Evolutionary conservation across 768 basidiomycete species (phyloP).

Genomic region (Naematelia encephala): DNA sequence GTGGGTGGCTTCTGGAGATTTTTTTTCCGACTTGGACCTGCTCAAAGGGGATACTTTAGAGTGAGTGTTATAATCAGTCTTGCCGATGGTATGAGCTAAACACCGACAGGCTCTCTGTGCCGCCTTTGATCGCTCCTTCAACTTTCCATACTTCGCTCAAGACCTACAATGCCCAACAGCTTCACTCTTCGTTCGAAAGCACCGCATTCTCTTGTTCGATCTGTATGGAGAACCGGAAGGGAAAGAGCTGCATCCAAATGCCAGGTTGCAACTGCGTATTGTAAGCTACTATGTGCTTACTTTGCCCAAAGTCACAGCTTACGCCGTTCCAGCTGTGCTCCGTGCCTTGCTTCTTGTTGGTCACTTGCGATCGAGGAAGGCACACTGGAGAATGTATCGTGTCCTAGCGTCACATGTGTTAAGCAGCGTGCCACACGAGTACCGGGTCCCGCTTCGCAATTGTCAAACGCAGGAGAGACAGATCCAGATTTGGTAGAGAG

Average conservation of each 20-base stretch:
- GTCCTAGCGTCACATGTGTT: conserved; percentile 76
- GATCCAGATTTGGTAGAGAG: conserved; percentile 69
- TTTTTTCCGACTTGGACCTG: conserved; percentile 27
- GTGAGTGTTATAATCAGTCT: conserved; percentile 11
- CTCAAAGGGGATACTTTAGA: conserved; percentile 17
- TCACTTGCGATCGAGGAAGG: conserved; percentile 74
- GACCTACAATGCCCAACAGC: conserved; percentile 30
- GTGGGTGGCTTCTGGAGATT: conserved; percentile 42
- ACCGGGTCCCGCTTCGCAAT: neutral
- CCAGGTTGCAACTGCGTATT: conserved; percentile 70
- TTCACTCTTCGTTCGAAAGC: conserved; percentile 57
- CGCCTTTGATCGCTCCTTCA: conserved; percentile 22
- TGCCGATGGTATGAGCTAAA: neutral
- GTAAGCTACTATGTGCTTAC: conserved; percentile 26
- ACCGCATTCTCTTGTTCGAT: conserved; percentile 70
- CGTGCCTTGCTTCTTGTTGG: conserved; percentile 79
- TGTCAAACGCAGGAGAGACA: conserved; percentile 48
- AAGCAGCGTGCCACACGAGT: conserved; percentile 53
- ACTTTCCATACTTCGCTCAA: conserved; percentile 33
- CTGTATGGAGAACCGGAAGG: conserved; percentile 71
- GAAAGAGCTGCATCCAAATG: conserved; percentile 68
- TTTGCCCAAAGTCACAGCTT: conserved; percentile 1
- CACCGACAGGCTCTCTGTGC: conserved; percentile 24
- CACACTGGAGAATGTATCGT: conserved; percentile 68
- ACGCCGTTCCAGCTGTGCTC: conserved; percentile 58